These are phyloP conservation scores for Radiomyces spectabilis DNA, from an alignment of 192 early-diverging fungal genomes.

Conservation along the genomic window DNA sequence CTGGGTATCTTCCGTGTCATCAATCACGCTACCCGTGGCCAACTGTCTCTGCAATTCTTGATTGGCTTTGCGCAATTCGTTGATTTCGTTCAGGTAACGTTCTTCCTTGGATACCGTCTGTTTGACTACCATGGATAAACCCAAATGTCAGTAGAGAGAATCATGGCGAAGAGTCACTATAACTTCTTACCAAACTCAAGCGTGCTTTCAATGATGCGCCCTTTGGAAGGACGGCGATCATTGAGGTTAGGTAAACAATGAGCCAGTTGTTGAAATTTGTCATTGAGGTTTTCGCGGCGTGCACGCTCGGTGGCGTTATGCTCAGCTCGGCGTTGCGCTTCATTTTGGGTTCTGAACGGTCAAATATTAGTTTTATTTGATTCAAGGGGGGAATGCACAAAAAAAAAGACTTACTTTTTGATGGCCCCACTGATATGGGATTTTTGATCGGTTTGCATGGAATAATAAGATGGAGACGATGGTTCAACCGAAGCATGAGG, in stretches of 20 bases:
- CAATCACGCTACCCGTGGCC: no score
- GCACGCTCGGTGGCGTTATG: conserved; percentile 75
- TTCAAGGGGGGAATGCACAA: no score
- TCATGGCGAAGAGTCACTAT: no score
- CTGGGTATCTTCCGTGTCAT: no score
- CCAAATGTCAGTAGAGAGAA: no score
- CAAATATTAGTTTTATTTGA: no score
- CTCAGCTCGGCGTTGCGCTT: conserved; percentile 57
- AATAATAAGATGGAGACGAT: no score
- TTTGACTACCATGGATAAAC: no score
- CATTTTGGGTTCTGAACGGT: neutral
- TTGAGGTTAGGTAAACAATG: conserved; percentile 64
- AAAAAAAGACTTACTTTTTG: no score
- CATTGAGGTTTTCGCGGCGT: conserved; percentile 66
- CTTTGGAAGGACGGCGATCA: conserved; percentile 66
- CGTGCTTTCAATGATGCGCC: conserved; percentile 68
- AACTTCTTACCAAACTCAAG: conserved; percentile 43
- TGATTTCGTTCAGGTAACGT: conserved; percentile 14
- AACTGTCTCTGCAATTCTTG: conserved; percentile 2
- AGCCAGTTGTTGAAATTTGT: conserved; percentile 68
- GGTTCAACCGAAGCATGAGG: no score
- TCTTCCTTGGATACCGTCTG: conserved; percentile 24
- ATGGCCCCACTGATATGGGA: no score
- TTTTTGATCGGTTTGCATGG: no score
- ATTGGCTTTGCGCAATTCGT: conserved; percentile 11